Conservation (phyloP, 2,329 filamentous ascomycete genomes). For the Didymella lethalis region DNA sequence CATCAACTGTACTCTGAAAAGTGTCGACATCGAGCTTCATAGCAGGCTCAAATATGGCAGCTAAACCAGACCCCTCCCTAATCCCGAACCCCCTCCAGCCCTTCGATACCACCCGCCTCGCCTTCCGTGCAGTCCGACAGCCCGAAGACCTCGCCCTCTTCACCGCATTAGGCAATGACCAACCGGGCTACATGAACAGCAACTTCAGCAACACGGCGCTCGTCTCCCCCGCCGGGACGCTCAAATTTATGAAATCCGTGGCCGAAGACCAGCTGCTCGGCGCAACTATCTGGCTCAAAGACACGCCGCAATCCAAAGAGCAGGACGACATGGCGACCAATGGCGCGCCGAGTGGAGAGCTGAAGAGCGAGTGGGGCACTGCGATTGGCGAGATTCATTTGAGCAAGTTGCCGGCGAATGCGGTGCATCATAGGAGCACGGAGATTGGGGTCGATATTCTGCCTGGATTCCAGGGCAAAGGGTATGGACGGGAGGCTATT, state of each 20-base stretch:
- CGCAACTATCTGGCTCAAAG: conserved; percentile 34
- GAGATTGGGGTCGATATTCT: conserved; percentile 53
- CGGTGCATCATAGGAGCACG: conserved; percentile 56
- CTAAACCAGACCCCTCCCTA: not conserved
- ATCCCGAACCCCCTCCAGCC: conserved; percentile 22
- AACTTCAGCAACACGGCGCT: conserved; percentile 34
- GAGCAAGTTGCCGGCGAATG: not conserved
- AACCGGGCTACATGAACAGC: conserved; percentile 37
- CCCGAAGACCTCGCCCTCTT: conserved; percentile 36
- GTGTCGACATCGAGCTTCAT: not conserved
- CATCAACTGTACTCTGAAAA: not conserved
- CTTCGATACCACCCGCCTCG: conserved; percentile 35
- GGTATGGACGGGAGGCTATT: conserved; percentile 59
- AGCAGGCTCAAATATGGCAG: not conserved
- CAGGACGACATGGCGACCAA: conserved; percentile 1
- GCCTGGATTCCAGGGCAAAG: conserved; percentile 47
- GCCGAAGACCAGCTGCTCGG: conserved; percentile 32
- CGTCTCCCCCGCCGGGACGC: conserved; percentile 23
- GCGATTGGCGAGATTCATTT: conserved; percentile 26
- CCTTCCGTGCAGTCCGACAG: conserved; percentile 36
- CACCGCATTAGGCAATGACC: conserved; percentile 35
- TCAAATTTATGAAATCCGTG: conserved; percentile 28
- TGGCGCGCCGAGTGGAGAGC: not conserved
- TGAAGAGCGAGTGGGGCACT: conserved; percentile 18
- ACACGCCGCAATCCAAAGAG: not conserved